Evolutionary conservation across 192 early-diverging fungal genomes (phyloP).

Genomic region (Coemansia sp.): DNA sequence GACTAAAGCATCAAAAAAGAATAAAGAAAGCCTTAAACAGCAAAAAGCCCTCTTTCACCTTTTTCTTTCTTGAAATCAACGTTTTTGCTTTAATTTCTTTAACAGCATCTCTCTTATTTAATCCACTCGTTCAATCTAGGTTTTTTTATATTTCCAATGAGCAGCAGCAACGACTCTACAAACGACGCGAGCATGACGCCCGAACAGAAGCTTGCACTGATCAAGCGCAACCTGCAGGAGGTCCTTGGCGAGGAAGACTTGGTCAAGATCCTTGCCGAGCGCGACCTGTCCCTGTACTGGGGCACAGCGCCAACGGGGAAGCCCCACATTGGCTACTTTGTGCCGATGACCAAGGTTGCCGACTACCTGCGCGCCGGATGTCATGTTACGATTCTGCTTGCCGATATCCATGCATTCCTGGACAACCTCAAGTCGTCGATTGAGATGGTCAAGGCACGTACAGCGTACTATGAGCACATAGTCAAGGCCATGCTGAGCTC

Average conservation of each 20-base stretch:
- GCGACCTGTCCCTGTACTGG: constrained; percentile 95
- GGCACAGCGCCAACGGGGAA: constrained; percentile 95
- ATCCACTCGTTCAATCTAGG: constrained; percentile 1
- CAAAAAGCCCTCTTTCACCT: not conserved
- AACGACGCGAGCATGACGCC: constrained; percentile 17
- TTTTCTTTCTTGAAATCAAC: constrained; percentile 11
- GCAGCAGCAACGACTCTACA: constrained; percentile 20
- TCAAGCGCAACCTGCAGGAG: constrained; percentile 93
- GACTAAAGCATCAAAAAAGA: too few relatives aligned
- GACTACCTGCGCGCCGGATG: constrained; percentile 92
- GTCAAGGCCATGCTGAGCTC: constrained; percentile 86
- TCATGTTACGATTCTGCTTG: constrained; percentile 87
- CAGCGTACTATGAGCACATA: constrained; percentile 89
- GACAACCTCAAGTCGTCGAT: constrained; percentile 98
- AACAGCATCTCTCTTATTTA: not conserved
- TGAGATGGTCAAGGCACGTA: constrained; percentile 82
- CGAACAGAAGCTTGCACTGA: constrained; percentile 77
- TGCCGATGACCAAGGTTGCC: constrained; percentile 96
- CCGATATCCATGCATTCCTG: constrained; percentile 96
- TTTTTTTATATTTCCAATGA: not conserved
- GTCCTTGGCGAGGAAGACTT: constrained; percentile 87
- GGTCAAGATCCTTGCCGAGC: constrained; percentile 77
- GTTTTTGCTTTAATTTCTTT: constrained; percentile 5
- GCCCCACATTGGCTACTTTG: constrained; percentile 98
- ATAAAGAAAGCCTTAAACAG: too few relatives aligned